Conservation (phyloP, 2,329 filamentous ascomycete genomes). For the Ascochyta koolunga region DNA sequence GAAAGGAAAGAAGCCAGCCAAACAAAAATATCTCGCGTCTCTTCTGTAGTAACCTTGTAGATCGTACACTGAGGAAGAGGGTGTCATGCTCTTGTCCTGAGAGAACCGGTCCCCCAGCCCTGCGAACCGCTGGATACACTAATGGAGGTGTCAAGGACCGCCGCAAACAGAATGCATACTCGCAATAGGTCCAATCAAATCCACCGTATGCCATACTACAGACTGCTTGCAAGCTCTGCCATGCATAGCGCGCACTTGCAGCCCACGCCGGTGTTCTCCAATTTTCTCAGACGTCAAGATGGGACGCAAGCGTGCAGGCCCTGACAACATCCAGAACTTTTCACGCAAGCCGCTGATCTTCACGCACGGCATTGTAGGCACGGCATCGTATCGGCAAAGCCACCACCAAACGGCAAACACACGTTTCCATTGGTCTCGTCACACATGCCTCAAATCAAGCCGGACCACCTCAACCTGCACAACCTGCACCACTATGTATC, state of each 20-base stretch:
- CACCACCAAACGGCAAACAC: slow-evolving; percentile 4
- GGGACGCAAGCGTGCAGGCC: neutral
- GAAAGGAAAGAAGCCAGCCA: slow-evolving; percentile 2
- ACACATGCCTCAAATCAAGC: slow-evolving; percentile 1
- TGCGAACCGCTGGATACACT: slow-evolving; percentile 1
- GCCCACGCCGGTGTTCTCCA: neutral
- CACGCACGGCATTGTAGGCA: neutral
- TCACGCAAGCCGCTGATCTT: neutral
- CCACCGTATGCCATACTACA: slow-evolving; percentile 1
- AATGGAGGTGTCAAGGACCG: slow-evolving; percentile 5
- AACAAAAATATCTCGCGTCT: neutral
- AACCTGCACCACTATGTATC: slow-evolving; percentile 10
- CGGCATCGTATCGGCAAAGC: slow-evolving; percentile 14
- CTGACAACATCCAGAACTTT: neutral
- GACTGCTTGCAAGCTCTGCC: slow-evolving; percentile 1
- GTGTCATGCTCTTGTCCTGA: neutral
- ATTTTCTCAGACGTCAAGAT: slow-evolving; percentile 3
- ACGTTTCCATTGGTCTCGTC: slow-evolving; percentile 5
- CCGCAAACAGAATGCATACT: neutral
- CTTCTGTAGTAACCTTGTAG: neutral
- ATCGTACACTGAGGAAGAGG: neutral
- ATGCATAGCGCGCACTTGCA: slow-evolving; percentile 8
- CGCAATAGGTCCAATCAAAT: slow-evolving; percentile 1
- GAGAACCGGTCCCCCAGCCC: neutral
- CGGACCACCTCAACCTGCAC: neutral